Evolutionary conservation across 768 basidiomycete genomes (phyloP), one percentile per base, ranked within the genome.

Genomic region (Suillus alpinus): DNA sequence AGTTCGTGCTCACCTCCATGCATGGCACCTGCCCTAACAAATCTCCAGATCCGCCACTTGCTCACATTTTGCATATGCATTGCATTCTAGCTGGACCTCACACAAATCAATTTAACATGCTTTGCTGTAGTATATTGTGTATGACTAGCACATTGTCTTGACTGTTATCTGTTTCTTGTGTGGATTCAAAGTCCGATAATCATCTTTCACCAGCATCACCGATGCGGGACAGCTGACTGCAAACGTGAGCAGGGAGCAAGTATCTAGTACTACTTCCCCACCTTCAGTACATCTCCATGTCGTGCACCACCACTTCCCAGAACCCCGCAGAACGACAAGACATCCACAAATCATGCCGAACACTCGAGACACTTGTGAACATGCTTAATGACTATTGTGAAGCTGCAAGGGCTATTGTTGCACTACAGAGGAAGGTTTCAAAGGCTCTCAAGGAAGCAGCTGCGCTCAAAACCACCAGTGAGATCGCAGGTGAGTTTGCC

Each of bases 281-380:
- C 23, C 20, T 53, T 14, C 29, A 50, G 29, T 0, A 23, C 0
- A 52, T 23, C 32, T 10, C 4, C 39, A 68, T 70, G 71, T 58
- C 65, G 23, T 29, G 43, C 60, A 34, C 65, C 4, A 18, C 40
- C 5, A 32, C 56, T 14, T 18, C 71, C 37, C 26, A 62, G 4
- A 62, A 70, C 20, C 72, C 87, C 9, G 81, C 83, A 8, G 91
- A 92, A 59, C 83, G 89, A 23, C 69, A 77, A 18, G 90, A 92
- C 63, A 81, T 93, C 14, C 91, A 92, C 79, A 92, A 87, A 72
- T 85, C 88, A 6, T 92, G 92, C 80, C 88, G 87, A 70, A 80
- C 88, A 3, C 77, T 92, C 58, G 91, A 93, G 65, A 76, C 78
- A 12, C 81, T 92, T 34, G 81, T 90, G 60, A 81, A 78, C 63